Conservation (phyloP, 108 stramenopile genomes). For the Fragilaria crotonensis region DNA sequence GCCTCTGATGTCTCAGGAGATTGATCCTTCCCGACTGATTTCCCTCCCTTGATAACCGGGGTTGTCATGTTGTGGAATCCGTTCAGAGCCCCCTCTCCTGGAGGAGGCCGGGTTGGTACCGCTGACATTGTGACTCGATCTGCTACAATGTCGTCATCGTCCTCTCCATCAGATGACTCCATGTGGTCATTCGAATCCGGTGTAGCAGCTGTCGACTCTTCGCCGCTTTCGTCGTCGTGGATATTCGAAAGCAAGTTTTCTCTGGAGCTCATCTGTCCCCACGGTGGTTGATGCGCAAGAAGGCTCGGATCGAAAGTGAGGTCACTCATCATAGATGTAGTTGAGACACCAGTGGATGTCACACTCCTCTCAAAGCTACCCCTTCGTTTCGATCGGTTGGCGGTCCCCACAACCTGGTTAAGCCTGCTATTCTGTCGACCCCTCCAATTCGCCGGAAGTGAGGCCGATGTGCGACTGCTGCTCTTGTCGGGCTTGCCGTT, state of each 20-base stretch:
- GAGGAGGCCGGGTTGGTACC: no score
- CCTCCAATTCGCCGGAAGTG: constrained; percentile 1
- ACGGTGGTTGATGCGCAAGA: neutral
- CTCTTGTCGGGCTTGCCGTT: neutral
- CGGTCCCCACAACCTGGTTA: neutral
- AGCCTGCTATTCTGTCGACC: neutral
- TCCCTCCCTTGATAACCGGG: neutral
- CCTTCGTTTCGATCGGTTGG: neutral
- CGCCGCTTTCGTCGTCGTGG: neutral
- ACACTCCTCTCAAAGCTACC: neutral
- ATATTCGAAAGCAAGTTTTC: neutral
- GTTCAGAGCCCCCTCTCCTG: no score
- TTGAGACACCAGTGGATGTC: neutral
- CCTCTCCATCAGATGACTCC: neutral
- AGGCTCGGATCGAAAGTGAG: neutral
- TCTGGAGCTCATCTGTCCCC: neutral
- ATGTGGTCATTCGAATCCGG: neutral
- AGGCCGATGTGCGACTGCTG: constrained; percentile 2
- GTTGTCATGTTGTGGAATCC: neutral
- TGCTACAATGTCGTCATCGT: neutral
- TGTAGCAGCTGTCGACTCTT: neutral
- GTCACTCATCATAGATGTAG: neutral
- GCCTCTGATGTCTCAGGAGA: neutral
- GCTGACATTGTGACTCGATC: no score
- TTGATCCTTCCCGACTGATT: neutral